A percentile compares a stretch with the other conserved stretches of the same genome.
These are phyloP conservation scores for Mycena indigotica DNA, from an alignment of 768 basidiomycete species.

Conservation along the genomic window DNA sequence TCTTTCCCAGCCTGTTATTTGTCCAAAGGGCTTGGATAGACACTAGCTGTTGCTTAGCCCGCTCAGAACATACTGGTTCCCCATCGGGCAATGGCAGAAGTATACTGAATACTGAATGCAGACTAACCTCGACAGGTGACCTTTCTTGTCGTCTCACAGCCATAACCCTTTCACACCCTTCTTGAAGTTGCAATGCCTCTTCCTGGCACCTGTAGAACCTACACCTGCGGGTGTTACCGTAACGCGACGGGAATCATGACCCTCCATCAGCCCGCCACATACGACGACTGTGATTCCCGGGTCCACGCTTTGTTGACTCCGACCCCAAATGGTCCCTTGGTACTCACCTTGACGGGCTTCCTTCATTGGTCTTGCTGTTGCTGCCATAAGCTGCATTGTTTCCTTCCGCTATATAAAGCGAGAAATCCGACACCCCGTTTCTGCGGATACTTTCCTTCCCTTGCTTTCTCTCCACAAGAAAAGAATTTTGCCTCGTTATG, in stretches of 20 bases:
- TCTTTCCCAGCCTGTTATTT: not conserved
- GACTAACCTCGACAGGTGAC: too few species aligned
- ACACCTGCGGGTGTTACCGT: not conserved
- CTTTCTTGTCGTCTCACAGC: too few species aligned
- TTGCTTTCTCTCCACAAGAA: not conserved
- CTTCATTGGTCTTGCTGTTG: not conserved
- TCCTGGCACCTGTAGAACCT: too few species aligned
- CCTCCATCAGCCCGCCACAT: not conserved
- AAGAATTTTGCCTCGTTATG: not conserved
- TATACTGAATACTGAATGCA: too few species aligned
- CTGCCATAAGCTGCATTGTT: not conserved
- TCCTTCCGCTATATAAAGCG: not conserved
- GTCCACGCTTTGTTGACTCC: not conserved
- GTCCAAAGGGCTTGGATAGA: not conserved
- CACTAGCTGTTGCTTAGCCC: too few species aligned
- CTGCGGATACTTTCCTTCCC: not conserved
- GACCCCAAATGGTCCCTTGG: not conserved
- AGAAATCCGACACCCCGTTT: not conserved
- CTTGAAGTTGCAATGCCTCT: too few species aligned
- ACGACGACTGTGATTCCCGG: not conserved
- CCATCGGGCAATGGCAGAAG: not conserved
- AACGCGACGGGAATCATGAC: not conserved
- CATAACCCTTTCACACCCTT: too few species aligned
- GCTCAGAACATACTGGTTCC: not conserved
- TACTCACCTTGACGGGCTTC: slow-evolving; percentile 1